A percentile compares a stretch with the other conserved stretches of the same genome.
Conservation (phyloP, 2,329 filamentous ascomycete species). For the Elsinoe ampelina region DNA sequence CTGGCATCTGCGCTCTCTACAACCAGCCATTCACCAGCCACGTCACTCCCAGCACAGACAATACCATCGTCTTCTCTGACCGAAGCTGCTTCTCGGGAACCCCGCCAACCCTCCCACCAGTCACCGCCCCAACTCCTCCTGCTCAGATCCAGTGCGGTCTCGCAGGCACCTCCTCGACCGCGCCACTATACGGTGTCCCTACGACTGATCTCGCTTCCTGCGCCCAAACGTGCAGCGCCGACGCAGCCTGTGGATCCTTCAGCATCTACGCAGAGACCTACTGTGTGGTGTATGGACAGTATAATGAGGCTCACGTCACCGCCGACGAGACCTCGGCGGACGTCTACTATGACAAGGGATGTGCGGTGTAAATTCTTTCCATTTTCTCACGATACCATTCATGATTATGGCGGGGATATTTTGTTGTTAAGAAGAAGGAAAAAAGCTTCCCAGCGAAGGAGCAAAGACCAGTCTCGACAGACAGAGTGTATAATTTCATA, state of each 20-base stretch:
- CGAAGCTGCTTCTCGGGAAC: conserved; percentile 3
- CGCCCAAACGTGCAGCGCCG: not conserved
- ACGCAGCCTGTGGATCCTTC: not conserved
- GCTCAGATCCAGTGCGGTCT: not conserved
- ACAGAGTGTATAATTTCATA: conserved; percentile 7
- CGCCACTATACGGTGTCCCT: not conserved
- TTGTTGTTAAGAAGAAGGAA: not conserved
- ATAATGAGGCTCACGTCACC: not conserved
- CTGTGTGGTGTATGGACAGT: not conserved
- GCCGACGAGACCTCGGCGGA: not conserved
- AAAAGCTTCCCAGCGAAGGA: not conserved
- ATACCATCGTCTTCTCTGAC: conserved; percentile 1
- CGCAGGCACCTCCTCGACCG: not conserved
- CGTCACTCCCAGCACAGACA: not conserved
- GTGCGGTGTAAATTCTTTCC: not conserved
- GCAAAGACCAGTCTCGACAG: not conserved
- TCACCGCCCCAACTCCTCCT: not conserved
- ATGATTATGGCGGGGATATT: not conserved
- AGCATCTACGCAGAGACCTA: not conserved
- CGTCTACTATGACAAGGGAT: not conserved
- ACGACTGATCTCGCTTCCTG: not conserved
- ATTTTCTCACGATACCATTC: conserved; percentile 3
- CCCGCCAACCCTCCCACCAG: not conserved
- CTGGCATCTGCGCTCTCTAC: conserved; percentile 1
- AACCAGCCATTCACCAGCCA: not conserved